Evolutionary conservation across 106 monocot species (phyloP).

Genomic region (Gastrodia elata): DNA sequence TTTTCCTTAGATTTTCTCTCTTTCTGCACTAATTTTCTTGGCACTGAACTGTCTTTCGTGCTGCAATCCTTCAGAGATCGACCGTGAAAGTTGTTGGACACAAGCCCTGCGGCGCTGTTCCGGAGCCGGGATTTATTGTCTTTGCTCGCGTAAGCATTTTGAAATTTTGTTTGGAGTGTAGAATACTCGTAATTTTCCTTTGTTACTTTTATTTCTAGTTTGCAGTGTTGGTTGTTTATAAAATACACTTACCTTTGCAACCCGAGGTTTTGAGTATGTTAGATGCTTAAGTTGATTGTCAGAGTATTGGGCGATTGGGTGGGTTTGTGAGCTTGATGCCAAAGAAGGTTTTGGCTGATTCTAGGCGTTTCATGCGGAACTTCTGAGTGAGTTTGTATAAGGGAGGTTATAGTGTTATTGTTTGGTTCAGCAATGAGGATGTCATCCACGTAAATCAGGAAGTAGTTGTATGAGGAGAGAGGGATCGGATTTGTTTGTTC

Average conservation of each 20-base stretch:
- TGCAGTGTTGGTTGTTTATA: background rate
- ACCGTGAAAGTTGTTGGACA: constrained; percentile 64
- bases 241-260: background rate
- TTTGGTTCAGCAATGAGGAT: too few species aligned
- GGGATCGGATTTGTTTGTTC: too few species aligned
- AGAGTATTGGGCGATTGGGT: too few species aligned
- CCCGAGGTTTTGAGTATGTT: too few species aligned
- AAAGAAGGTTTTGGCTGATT: too few species aligned
- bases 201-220: background rate
- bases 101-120: constrained; percentile 73
- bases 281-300: too few species aligned
- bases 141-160: constrained; percentile 49
- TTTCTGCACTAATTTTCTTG: background rate
- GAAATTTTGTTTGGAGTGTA: background rate
- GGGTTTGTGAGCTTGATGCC: too few species aligned
- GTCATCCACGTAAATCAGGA: too few species aligned
- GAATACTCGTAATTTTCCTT: background rate
- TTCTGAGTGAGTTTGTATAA: too few species aligned
- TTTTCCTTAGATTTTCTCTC: background rate
- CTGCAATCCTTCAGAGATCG: constrained; percentile 27
- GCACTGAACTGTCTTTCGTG: background rate
- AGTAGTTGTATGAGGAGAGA: too few species aligned
- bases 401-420: too few species aligned
- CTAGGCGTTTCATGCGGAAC: too few species aligned
- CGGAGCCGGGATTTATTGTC: constrained; percentile 58